phyloP scores from a whole-genome alignment of 2,329 filamentous ascomycete species.

The Arthroderma uncinatum region DNA sequence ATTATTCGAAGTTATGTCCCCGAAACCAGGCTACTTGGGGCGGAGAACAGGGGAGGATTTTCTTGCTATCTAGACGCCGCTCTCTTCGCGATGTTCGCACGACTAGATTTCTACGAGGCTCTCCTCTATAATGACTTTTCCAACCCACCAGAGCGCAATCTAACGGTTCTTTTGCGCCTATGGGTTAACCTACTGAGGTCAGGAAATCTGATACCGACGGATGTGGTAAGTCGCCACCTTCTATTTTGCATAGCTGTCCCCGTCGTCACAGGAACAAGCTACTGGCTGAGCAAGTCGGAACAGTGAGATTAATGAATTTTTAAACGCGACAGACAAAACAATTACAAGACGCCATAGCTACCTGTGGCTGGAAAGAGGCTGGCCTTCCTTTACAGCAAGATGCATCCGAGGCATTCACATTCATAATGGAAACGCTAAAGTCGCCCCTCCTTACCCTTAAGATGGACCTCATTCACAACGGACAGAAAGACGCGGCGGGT shows the following conservation, averaged over 20 bases:
- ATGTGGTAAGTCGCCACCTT: slow-evolving; percentile 49
- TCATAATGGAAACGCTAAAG: slow-evolving; percentile 82
- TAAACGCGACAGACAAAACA: slow-evolving; percentile 53
- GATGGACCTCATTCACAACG: slow-evolving; percentile 89
- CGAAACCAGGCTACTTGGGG: slow-evolving; percentile 62
- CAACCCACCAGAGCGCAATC: slow-evolving; percentile 58
- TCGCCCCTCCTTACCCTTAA: slow-evolving; percentile 80
- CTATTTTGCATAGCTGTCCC: background rate
- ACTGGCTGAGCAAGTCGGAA: too few relatives aligned
- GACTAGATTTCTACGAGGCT: slow-evolving; percentile 79
- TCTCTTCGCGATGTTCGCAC: slow-evolving; percentile 91
- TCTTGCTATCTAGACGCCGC: slow-evolving; percentile 93
- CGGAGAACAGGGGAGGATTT: slow-evolving; percentile 71
- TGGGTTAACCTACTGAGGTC: slow-evolving; percentile 89
- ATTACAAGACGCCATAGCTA: slow-evolving; percentile 68
- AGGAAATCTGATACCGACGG: slow-evolving; percentile 72
- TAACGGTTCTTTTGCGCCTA: slow-evolving; percentile 67
- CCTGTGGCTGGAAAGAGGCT: slow-evolving; percentile 83
- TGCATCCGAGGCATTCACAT: slow-evolving; percentile 87
- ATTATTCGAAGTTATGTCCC: slow-evolving; percentile 65
- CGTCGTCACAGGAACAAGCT: too few relatives aligned
- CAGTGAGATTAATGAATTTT: background rate
- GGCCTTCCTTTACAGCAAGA: slow-evolving; percentile 74
- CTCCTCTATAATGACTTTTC: slow-evolving; percentile 73
- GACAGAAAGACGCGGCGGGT: slow-evolving; percentile 67